Evolutionary conservation across 129 eudicot species (phyloP), one percentile per base, ranked within the genome.

Genomic region (Pseudognaphalium luteoalbum): DNA sequence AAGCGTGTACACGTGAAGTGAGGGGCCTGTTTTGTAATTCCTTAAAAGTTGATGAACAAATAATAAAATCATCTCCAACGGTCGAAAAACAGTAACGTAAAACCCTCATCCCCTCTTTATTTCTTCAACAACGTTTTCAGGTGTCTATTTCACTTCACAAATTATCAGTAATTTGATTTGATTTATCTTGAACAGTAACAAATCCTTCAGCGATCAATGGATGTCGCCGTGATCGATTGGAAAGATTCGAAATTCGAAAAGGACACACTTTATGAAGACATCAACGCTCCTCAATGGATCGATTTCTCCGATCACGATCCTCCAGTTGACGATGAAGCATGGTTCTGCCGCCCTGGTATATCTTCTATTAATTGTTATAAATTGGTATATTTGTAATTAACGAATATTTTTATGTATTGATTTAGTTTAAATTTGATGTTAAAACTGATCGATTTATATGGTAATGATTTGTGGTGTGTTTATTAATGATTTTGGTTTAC

Each of bases 261-360:
- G 34, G 97, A 91, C 77, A 81, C 86, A 14, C 35, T 81, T 21
- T 88, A 82, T 7, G 97, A 91, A 85, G 86, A 86, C 72, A 84
- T 91, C 63, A 88, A 85, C 68, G 94, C 97, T 34, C 97, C 94
- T 67, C 88, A 91, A 68, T 91, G 93, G 94, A 80, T 88, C 19
- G 97, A 91, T 88, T 91, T 91, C 62, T 70, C 81, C 47, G 72
- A 76, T 50, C 71, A 77, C 30, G 75, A 71, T 66, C 85, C 74
- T 19, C 78, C 83, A 11, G 81, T 88, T 67, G 88, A 84, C 1
- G 97, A 91, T 44, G 93, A 81, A 50, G 86, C 91, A 62, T 93
- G 97, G 97, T 93, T 93, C 83, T 93, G 97, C 68, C 80, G 87
- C 54, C n/a, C 54, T 12, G 54, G 54, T 47, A 47, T 47, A 47